Percentiles rank a stretch among this genome's conserved stretches.
phyloP scores from a whole-genome alignment of 257 asterid species.

The Rhazya stricta region DNA sequence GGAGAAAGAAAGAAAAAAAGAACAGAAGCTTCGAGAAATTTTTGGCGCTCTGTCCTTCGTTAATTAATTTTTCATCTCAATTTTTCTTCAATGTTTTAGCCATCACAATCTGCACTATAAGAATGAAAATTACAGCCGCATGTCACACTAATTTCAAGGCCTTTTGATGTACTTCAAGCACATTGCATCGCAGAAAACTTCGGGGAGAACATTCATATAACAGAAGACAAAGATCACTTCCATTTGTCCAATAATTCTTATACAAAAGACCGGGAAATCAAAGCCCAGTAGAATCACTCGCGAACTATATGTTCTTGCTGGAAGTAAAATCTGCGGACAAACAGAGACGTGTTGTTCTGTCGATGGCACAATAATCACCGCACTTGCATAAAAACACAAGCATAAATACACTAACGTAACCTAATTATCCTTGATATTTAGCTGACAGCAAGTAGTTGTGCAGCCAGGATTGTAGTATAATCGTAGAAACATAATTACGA shows the following conservation, averaged over 20 bases:
- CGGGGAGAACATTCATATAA: background rate
- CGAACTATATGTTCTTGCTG: background rate
- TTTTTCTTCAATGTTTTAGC: background rate
- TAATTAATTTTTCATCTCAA: background rate
- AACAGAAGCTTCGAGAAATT: slow-evolving; percentile 1
- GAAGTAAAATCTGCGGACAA: background rate
- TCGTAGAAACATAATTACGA: background rate
- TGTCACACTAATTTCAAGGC: background rate
- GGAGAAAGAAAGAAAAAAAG: background rate
- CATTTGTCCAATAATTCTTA: slow-evolving; percentile 4
- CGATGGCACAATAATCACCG: background rate
- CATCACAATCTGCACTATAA: background rate
- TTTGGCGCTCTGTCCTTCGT: background rate
- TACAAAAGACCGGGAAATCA: slow-evolving; percentile 1
- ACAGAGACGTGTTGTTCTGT: background rate
- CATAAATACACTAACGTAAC: background rate
- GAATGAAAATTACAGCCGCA: no score
- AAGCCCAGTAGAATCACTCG: background rate
- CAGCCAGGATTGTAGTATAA: background rate
- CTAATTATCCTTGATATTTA: background rate
- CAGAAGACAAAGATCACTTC: background rate
- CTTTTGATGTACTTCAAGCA: background rate
- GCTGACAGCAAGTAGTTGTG: background rate
- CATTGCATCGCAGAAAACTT: background rate
- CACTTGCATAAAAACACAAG: background rate